A percentile compares a stretch with the other conserved stretches of the same genome.
Conservation (phyloP, 202 grass and related monocot genomes). For the Saccharum hybrid region DNA sequence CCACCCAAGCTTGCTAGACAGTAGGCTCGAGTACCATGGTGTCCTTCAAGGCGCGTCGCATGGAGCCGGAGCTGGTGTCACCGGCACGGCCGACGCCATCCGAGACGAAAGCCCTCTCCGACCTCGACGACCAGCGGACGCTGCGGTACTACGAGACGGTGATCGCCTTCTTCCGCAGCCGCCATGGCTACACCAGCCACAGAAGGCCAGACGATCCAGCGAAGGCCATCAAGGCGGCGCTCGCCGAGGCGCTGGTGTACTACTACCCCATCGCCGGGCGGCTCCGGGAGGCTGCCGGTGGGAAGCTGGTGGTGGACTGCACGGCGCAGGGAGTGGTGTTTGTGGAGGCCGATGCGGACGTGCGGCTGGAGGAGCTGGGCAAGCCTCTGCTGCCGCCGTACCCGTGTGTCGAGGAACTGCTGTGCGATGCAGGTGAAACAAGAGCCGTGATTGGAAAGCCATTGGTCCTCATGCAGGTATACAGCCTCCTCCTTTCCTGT, state of each 20-base stretch:
- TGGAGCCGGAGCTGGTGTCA: conserved; percentile 29
- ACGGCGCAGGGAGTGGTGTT: conserved; percentile 67
- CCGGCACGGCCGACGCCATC: conserved; percentile 51
- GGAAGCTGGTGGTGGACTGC: conserved; percentile 79
- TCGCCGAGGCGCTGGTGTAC: conserved; percentile 62
- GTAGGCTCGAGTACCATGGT: background rate
- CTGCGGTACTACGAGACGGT: conserved; percentile 50
- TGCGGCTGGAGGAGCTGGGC: conserved; percentile 62
- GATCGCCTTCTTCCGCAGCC: conserved; percentile 53
- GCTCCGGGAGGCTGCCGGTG: conserved; percentile 34
- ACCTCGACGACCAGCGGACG: conserved; percentile 62
- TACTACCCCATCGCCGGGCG: conserved; percentile 81
- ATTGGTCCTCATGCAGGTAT: conserved; percentile 69
- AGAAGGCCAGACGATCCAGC: conserved; percentile 40
- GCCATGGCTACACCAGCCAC: background rate
- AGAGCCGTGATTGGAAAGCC: conserved; percentile 48
- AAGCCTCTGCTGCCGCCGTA: conserved; percentile 58
- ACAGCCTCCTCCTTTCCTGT: background rate
- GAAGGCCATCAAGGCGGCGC: conserved; percentile 48
- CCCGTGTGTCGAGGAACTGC: conserved; percentile 52
- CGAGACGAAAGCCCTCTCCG: conserved; percentile 64
- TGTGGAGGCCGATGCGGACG: conserved; percentile 65
- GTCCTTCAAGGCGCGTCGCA: conserved; percentile 48
- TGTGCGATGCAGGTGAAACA: conserved; percentile 49
- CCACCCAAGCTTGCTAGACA: background rate